Evolutionary conservation across 768 basidiomycete genomes (phyloP).

Genomic region (Tricholoma hemisulphureum): DNA sequence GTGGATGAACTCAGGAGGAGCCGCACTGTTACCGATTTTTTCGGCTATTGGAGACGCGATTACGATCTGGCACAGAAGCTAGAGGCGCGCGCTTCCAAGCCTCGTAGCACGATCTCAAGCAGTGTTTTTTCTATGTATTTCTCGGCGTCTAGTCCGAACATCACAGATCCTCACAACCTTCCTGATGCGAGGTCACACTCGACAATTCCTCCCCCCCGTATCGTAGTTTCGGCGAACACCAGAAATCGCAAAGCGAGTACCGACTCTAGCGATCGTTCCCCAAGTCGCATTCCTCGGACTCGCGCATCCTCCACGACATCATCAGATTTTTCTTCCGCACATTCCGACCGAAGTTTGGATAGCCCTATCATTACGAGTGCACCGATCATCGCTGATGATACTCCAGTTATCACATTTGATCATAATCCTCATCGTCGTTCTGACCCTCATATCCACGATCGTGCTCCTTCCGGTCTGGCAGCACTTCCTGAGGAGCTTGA

Average conservation of each 20-base stretch:
- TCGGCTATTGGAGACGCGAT: conserved; percentile 75
- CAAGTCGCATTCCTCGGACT: conserved; percentile 23
- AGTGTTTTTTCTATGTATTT: conserved; percentile 63
- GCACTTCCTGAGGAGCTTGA: conserved; percentile 54
- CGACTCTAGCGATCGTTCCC: conserved; percentile 18
- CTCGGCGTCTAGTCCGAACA: conserved; percentile 39
- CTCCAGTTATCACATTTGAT: conserved; percentile 37
- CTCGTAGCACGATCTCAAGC: conserved; percentile 47
- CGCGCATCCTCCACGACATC: conserved; percentile 41
- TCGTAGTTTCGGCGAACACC: background rate
- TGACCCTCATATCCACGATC: conserved; percentile 22
- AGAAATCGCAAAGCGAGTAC: conserved; percentile 16
- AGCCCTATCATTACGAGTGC: conserved; percentile 25
- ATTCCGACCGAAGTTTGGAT: conserved; percentile 37
- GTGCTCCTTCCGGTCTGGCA: conserved; percentile 37
- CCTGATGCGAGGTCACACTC: conserved; percentile 16
- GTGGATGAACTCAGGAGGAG: conserved; percentile 63
- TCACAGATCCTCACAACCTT: conserved; percentile 16
- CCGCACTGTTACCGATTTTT: conserved; percentile 67
- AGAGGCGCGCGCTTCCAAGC: conserved; percentile 20
- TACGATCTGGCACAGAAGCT: conserved; percentile 52
- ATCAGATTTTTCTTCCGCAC: conserved; percentile 41
- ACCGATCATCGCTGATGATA: conserved; percentile 36
- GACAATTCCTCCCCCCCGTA: conserved; percentile 7
- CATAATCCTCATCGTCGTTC: conserved; percentile 38